Base-by-base conservation (phyloP, 1,284 basidiomycete species). In the Stygiomarasmius scandens region DNA sequence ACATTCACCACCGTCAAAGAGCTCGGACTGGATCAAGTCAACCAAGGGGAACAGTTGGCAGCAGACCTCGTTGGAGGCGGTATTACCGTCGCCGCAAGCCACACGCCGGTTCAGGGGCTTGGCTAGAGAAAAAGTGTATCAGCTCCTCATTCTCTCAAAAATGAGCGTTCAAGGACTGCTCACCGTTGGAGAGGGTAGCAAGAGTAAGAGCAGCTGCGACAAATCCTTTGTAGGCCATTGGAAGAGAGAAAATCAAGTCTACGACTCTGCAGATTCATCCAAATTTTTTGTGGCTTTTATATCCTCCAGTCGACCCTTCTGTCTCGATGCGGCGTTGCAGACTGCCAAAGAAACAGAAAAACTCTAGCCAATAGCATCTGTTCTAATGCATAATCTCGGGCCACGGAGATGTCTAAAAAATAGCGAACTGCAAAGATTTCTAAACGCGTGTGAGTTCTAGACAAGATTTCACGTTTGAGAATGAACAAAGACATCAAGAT, bases 1-100 rank as follows among this genome's bases (percentile, higher is more conserved):
- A 58, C 78, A 79, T 58, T 74, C 61, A 22, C 69, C 74, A 52
- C 68, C 68, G 34, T 77, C 74, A 63, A 79, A 77, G 5, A 79
- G 60, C 56, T 74, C 75, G 23, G 61, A 50, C 61, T 79, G 77
- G 25, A 79, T 58, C 58, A 77, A 72, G 16, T 73, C 68, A n/a
- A 71, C 52, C 45, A 77, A 60, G 20, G 72, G 65, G 69, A 75
- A 76, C 58, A 77, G 68, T n/a, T 63, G 61, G 55, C 76, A 77
- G 61, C 76, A 77, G 10, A 73, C 74, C 16, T 62, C 71, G 56
- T 78, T 74, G 6, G 69, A 65, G 16, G 69, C 70, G 8, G 66
- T 68, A 50, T 71, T 63, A 11, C 76, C 76, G 60, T 73, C 71
- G 0, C 74, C 54, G 63, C 75, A 78, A 24, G 71, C 62, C 47